Evolutionary conservation across 495 filamentous ascomycete species (phyloP).

Genomic region (Hypomontagnella monticulosa): DNA sequence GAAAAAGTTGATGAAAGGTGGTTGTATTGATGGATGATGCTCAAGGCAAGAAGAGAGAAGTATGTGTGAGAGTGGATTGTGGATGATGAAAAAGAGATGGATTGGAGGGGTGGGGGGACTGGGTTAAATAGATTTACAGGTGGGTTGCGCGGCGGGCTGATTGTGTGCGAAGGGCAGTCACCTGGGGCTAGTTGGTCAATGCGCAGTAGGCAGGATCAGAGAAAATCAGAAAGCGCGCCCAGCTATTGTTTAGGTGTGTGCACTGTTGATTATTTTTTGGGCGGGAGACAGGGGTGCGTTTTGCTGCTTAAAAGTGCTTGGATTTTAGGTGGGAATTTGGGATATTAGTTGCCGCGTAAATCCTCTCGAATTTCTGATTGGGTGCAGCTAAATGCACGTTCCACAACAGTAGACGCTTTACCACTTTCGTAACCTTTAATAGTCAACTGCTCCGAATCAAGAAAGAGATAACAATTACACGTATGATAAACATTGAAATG

Average conservation of each 20-base stretch:
- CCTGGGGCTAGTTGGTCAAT: conserved; percentile 38
- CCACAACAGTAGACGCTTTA: conserved; percentile 16
- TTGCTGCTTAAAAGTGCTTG: conserved; percentile 37
- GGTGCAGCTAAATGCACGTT: conserved; percentile 27
- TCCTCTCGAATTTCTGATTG: conserved; percentile 44
- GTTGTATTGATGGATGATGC: conserved; percentile 47
- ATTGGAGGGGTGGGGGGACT: conserved; percentile 53
- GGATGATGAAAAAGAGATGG: conserved; percentile 58
- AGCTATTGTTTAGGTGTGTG: conserved; percentile 25
- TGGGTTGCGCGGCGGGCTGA: conserved; percentile 53
- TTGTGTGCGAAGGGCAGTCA: conserved; percentile 43
- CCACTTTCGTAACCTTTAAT: conserved; percentile 24
- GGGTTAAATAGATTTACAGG: conserved; percentile 56
- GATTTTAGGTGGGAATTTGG: conserved; percentile 45
- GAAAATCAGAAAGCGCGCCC: conserved; percentile 24
- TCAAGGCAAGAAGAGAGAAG: conserved; percentile 48
- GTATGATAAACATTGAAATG: too few species aligned
- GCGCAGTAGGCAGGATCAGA: conserved; percentile 27
- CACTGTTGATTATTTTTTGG: conserved; percentile 44
- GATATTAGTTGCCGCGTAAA: conserved; percentile 12
- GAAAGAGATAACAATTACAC: conserved; percentile 11
- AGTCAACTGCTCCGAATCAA: conserved; percentile 21
- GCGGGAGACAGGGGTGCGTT: conserved; percentile 49
- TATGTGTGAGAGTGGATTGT: conserved; percentile 47
- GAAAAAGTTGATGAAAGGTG: conserved; percentile 59